phyloP scores from a whole-genome alignment of 805 yeast genomes.

The Debaryomyces hansenii region DNA sequence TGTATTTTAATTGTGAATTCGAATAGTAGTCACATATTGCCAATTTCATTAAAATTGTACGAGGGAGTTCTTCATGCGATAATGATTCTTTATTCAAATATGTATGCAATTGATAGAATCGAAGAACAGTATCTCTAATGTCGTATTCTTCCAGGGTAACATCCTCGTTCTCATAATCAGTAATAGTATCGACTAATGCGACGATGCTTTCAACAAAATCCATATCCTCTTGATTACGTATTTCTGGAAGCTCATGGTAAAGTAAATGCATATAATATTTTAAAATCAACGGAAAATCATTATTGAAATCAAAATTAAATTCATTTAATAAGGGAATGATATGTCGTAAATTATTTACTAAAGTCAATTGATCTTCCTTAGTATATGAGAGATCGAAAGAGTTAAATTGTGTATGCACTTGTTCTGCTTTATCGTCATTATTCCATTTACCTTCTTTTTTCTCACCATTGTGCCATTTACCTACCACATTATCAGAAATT shows the following conservation, averaged over 20 bases:
- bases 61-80: slow-evolving; percentile 4
- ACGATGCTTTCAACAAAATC: slow-evolving; percentile 21
- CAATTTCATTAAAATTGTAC: slow-evolving; percentile 31
- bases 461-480: neutral
- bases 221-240: slow-evolving; percentile 17
- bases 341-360: slow-evolving; percentile 14
- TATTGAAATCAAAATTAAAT: slow-evolving; percentile 21
- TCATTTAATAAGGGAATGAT: slow-evolving; percentile 28
- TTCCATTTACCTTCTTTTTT: neutral
- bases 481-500: neutral
- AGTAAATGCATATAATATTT: slow-evolving; percentile 21
- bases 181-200: slow-evolving; percentile 19
- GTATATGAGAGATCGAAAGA: slow-evolving; percentile 7
- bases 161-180: slow-evolving; percentile 29
- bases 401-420: too few species aligned
- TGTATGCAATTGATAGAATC: slow-evolving; percentile 23
- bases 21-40: slow-evolving; percentile 8
- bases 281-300: slow-evolving; percentile 21
- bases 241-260: slow-evolving; percentile 19
- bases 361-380: slow-evolving; percentile 12
- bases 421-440: too few species aligned
- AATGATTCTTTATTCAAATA: slow-evolving; percentile 11
- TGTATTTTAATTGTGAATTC: neutral
- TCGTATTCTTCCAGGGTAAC: slow-evolving; percentile 14
- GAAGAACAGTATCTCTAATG: slow-evolving; percentile 20